Percentiles rank a stretch among this genome's conserved stretches.
These are phyloP conservation scores for Crithidia brevicula DNA, from an alignment of 208 protist genomes.

Conservation along the genomic window DNA sequence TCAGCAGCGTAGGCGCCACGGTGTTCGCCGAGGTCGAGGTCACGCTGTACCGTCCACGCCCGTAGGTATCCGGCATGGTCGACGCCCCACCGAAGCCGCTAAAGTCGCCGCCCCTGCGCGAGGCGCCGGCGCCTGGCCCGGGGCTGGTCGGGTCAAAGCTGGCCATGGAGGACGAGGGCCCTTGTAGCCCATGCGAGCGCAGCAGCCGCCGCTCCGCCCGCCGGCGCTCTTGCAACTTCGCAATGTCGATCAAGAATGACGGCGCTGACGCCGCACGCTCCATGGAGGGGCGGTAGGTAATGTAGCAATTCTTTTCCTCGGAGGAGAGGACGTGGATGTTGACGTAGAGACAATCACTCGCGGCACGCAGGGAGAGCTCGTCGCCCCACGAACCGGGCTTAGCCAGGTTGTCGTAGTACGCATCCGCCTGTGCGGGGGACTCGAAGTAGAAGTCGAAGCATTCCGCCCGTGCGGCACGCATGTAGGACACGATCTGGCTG, in stretches of 20 bases:
- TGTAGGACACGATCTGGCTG: slow-evolving; percentile 81
- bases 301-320: slow-evolving; percentile 80
- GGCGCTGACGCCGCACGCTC: slow-evolving; percentile 58
- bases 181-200: slow-evolving; percentile 13
- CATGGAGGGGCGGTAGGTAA: slow-evolving; percentile 70
- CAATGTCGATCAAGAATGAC: slow-evolving; percentile 79
- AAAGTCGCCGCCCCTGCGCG: slow-evolving; percentile 2
- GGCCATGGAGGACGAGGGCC: background rate
- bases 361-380: slow-evolving; percentile 84
- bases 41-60: background rate
- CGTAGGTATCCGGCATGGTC: slow-evolving; percentile 6
- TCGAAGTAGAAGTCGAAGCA: slow-evolving; percentile 87
- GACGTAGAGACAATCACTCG: slow-evolving; percentile 81
- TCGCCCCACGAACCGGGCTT: slow-evolving; percentile 81
- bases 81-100: slow-evolving; percentile 3
- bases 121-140: background rate
- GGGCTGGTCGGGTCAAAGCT: slow-evolving; percentile 5
- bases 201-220: slow-evolving; percentile 20
- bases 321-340: slow-evolving; percentile 89
- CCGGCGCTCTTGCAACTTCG: slow-evolving; percentile 33
- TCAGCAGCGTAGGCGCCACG: background rate
- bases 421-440: slow-evolving; percentile 55
- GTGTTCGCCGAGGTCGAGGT: background rate
- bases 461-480: slow-evolving; percentile 64
- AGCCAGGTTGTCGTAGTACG: slow-evolving; percentile 65